These are phyloP conservation scores for Apiospora sp. DNA, from an alignment of 2,329 filamentous ascomycete genomes.

Conservation along the genomic window DNA sequence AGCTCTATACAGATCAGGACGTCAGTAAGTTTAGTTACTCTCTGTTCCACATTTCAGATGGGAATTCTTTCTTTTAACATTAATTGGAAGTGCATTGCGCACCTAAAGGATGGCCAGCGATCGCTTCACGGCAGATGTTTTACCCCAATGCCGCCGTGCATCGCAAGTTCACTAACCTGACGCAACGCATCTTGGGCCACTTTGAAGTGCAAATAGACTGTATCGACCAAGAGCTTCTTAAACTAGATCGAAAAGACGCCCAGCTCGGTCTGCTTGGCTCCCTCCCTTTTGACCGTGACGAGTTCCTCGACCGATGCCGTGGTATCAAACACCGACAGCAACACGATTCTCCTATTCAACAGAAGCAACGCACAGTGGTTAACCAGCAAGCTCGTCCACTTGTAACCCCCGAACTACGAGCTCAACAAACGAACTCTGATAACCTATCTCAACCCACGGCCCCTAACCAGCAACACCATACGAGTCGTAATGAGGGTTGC, in stretches of 20 bases:
- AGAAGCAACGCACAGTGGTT: neutral
- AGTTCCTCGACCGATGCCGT: neutral
- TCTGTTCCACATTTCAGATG: neutral
- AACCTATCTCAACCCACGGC: neutral
- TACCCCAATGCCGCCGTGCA: neutral
- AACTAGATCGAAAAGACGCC: neutral
- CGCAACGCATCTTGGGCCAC: neutral
- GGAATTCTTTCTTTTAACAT: no score
- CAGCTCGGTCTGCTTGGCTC: neutral
- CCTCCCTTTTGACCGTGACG: neutral
- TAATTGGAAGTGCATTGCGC: neutral
- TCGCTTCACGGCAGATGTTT: conserved; percentile 3
- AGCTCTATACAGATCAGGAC: neutral
- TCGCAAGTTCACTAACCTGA: conserved; percentile 8
- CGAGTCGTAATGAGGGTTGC: neutral
- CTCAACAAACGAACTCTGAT: neutral
- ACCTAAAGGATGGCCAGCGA: neutral
- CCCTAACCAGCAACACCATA: neutral
- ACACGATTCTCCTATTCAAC: no score
- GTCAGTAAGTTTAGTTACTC: neutral
- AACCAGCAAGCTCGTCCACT: neutral
- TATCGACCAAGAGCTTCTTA: neutral
- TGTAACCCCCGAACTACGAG: neutral
- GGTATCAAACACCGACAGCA: neutral
- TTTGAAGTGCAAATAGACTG: neutral